phyloP scores from a whole-genome alignment of 1,284 basidiomycete species.

The Entoloma clypeatum region DNA sequence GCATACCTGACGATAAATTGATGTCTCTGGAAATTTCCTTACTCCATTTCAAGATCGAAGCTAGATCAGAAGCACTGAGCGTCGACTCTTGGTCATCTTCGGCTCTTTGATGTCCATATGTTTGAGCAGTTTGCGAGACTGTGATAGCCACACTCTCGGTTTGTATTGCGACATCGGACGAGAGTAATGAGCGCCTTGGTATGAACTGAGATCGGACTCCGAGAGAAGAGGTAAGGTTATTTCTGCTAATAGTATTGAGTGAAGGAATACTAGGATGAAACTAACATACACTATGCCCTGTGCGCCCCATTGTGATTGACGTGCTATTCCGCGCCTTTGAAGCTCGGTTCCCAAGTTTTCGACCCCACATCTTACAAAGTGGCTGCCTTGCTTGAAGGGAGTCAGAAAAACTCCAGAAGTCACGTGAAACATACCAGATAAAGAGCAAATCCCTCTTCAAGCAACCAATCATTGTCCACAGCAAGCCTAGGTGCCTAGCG shows the following conservation, averaged over 20 bases:
- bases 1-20: slow-evolving; percentile 54
- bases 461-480: slow-evolving; percentile 60
- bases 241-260: slow-evolving; percentile 31
- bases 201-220: slow-evolving; percentile 43
- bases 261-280: neutral
- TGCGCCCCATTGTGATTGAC: slow-evolving; percentile 68
- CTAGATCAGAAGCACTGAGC: slow-evolving; percentile 53
- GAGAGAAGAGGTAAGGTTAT: slow-evolving; percentile 44
- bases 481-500: slow-evolving; percentile 42
- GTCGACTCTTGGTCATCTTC: slow-evolving; percentile 52
- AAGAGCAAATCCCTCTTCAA: slow-evolving; percentile 67
- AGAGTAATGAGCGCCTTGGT: slow-evolving; percentile 52
- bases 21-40: slow-evolving; percentile 71
- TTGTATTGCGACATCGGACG: slow-evolving; percentile 58
- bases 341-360: slow-evolving; percentile 62
- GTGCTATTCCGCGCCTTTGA: slow-evolving; percentile 58
- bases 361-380: slow-evolving; percentile 64
- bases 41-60: slow-evolving; percentile 65
- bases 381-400: slow-evolving; percentile 55
- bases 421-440: slow-evolving; percentile 45
- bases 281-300: slow-evolving; percentile 56
- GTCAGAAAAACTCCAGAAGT: slow-evolving; percentile 6
- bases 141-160: slow-evolving; percentile 49
- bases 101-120: slow-evolving; percentile 32
- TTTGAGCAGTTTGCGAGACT: slow-evolving; percentile 26